Conservation (phyloP, 495 filamentous ascomycete genomes). For the Sphaerosporella brunnea region DNA sequence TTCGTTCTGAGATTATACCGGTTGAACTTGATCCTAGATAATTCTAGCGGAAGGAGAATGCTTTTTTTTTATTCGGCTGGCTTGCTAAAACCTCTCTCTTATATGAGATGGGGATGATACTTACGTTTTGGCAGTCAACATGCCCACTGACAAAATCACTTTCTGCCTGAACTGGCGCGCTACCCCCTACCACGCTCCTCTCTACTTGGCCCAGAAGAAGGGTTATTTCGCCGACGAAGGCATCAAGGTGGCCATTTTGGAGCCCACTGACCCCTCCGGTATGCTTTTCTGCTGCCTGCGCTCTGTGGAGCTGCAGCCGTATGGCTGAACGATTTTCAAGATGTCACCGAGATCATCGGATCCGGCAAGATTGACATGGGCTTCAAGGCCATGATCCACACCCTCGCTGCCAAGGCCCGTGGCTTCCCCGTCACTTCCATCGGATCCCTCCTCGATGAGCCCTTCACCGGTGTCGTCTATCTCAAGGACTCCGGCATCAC, state of each 20-base stretch:
- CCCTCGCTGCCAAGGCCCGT: constrained; percentile 51
- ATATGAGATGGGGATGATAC: constrained; percentile 1
- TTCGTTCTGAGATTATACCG: constrained; percentile 51
- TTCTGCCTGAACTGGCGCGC: constrained; percentile 52
- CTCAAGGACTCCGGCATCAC: constrained; percentile 53
- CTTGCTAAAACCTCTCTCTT: neutral
- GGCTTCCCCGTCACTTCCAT: constrained; percentile 50
- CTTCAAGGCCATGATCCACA: constrained; percentile 64
- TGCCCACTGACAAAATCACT: constrained; percentile 59
- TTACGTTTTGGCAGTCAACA: constrained; percentile 28
- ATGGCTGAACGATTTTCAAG: no score
- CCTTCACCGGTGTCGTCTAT: constrained; percentile 55
- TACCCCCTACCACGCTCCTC: constrained; percentile 53
- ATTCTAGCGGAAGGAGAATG: constrained; percentile 50
- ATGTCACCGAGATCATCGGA: constrained; percentile 59
- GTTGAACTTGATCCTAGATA: constrained; percentile 70
- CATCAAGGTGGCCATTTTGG: constrained; percentile 51
- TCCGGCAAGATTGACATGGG: constrained; percentile 53
- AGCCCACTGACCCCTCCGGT: constrained; percentile 51
- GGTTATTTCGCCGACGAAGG: constrained; percentile 53
- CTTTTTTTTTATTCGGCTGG: constrained; percentile 2
- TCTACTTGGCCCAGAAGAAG: constrained; percentile 51
- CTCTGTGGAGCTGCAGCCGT: no score
- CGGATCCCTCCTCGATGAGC: constrained; percentile 50
- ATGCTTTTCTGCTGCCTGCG: constrained; percentile 6